A percentile compares a stretch with the other conserved stretches of the same genome.
These are phyloP conservation scores for Phaeosphaeria sp. DNA, from an alignment of 2,329 filamentous ascomycete species.

Conservation along the genomic window DNA sequence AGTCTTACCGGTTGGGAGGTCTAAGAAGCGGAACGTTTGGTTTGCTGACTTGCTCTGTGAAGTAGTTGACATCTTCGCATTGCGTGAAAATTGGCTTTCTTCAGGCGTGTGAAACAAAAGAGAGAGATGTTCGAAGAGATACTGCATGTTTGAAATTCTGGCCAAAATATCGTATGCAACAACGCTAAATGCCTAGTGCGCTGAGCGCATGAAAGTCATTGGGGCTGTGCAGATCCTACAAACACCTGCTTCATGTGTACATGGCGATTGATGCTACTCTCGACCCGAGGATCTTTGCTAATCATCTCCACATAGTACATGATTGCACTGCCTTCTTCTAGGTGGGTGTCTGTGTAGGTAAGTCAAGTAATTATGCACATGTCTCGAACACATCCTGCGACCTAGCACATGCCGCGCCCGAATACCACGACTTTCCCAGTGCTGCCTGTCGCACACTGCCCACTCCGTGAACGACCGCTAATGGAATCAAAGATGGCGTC, in stretches of 20 bases:
- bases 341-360: too few species aligned
- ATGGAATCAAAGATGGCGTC: not conserved
- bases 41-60: too few species aligned
- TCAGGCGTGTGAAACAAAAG: too few species aligned
- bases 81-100: too few species aligned
- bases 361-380: too few species aligned
- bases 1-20: too few species aligned
- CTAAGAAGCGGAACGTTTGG: too few species aligned
- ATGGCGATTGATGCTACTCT: not conserved
- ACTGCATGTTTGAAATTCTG: not conserved
- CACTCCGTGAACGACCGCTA: not conserved
- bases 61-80: too few species aligned
- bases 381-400: too few species aligned
- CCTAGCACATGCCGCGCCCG: not conserved
- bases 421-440: not conserved
- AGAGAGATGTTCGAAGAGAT: not conserved
- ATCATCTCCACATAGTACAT: too few species aligned
- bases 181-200: not conserved
- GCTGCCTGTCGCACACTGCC: not conserved
- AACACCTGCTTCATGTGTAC: not conserved
- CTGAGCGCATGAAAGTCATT: not conserved
- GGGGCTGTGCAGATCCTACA: not conserved
- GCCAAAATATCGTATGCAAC: not conserved
- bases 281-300: too few species aligned
- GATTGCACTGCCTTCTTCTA: too few species aligned